phyloP scores from a whole-genome alignment of 208 protist species.

The Trypanosoma theileri region DNA sequence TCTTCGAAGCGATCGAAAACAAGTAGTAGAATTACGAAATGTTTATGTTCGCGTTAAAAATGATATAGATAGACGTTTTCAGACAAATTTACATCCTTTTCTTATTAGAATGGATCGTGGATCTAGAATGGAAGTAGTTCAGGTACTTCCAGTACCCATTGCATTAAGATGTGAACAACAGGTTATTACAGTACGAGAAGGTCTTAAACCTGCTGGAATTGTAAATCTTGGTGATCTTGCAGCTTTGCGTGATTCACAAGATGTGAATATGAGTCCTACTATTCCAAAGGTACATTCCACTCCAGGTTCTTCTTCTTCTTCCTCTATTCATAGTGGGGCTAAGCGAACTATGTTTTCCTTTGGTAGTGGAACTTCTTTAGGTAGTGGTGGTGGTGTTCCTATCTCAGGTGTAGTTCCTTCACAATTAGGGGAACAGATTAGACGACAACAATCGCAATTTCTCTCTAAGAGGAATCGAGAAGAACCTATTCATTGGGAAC shows the following conservation, averaged over 20 bases:
- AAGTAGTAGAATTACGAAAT: constrained; percentile 74
- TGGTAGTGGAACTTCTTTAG: constrained; percentile 19
- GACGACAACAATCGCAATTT: constrained; percentile 41
- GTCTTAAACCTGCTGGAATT: constrained; percentile 43
- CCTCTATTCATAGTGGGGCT: constrained; percentile 43
- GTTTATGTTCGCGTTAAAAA: constrained; percentile 72
- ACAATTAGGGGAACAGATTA: constrained; percentile 36
- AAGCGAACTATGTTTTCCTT: constrained; percentile 61
- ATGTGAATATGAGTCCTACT: constrained; percentile 1
- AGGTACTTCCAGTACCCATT: constrained; percentile 47
- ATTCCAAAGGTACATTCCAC: constrained; percentile 6
- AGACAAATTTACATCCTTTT: constrained; percentile 72
- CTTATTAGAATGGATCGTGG: constrained; percentile 65
- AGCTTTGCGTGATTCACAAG: constrained; percentile 10
- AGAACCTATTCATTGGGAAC: constrained; percentile 34
- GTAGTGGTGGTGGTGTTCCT: constrained; percentile 11
- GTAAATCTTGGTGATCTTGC: constrained; percentile 54
- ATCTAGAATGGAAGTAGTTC: constrained; percentile 75
- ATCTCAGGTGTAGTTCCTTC: constrained; percentile 53
- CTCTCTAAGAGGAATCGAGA: constrained; percentile 23
- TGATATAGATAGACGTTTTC: constrained; percentile 70
- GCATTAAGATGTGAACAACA: constrained; percentile 9
- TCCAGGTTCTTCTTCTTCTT: constrained; percentile 40
- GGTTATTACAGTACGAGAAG: constrained; percentile 58
- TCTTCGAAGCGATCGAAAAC: constrained; percentile 63